phyloP scores from a whole-genome alignment of 257 asterid species.

The Knoxia roxburghii region DNA sequence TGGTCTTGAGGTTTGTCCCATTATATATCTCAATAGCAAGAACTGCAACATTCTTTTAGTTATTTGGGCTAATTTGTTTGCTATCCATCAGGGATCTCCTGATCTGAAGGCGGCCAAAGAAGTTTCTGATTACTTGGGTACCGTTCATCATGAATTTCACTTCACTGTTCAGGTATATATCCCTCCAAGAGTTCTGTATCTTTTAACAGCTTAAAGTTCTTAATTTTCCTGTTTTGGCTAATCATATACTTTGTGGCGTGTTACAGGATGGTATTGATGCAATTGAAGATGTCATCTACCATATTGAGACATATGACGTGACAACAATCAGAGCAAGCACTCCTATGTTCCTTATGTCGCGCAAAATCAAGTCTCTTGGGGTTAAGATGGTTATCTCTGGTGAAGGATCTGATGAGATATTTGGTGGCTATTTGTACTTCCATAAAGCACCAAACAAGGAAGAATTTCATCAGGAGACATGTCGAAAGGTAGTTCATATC shows the following conservation, averaged over 20 bases:
- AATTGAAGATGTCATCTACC: slow-evolving; percentile 93
- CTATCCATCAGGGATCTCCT: slow-evolving; percentile 72
- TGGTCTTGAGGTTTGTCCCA: slow-evolving; percentile 72
- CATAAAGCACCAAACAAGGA: slow-evolving; percentile 95
- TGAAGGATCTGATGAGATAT: slow-evolving; percentile 98
- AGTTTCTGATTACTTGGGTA: slow-evolving; percentile 91
- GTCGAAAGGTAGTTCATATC: slow-evolving; percentile 68
- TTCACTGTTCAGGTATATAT: slow-evolving; percentile 78
- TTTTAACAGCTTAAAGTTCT: neutral
- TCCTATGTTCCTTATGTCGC: slow-evolving; percentile 97
- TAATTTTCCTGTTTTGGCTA: neutral
- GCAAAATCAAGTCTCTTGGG: slow-evolving; percentile 91
- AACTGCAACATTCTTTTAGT: neutral
- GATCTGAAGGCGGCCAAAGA: slow-evolving; percentile 94
- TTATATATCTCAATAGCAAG: neutral
- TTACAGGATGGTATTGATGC: slow-evolving; percentile 94
- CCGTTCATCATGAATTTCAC: slow-evolving; percentile 92
- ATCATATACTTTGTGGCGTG: neutral
- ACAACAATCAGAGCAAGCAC: slow-evolving; percentile 97
- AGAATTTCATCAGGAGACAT: slow-evolving; percentile 79
- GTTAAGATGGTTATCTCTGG: slow-evolving; percentile 97
- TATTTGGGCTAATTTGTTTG: neutral
- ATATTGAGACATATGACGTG: slow-evolving; percentile 88
- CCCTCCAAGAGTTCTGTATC: neutral
- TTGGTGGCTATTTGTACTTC: slow-evolving; percentile 92